A percentile compares a stretch with the other conserved stretches of the same genome.
Evolutionary conservation across 2,329 filamentous ascomycete species (phyloP).

Genomic region (Sporothrix variecibatus): DNA sequence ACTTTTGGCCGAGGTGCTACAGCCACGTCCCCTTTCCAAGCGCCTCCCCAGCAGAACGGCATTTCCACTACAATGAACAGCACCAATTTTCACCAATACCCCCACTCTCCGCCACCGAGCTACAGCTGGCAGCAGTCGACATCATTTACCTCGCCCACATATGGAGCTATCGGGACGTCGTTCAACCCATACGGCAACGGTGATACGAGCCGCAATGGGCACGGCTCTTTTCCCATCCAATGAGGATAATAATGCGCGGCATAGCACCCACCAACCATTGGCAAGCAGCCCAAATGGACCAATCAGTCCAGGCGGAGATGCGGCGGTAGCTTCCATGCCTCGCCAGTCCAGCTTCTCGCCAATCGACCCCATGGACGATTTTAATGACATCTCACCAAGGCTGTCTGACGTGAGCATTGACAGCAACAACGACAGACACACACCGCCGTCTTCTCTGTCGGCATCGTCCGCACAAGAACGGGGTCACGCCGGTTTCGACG

Average conservation of each 20-base stretch:
- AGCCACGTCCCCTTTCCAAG: conserved; percentile 28
- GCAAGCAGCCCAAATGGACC: neutral
- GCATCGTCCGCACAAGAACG: neutral
- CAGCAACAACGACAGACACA: conserved; percentile 45
- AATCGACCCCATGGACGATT: conserved; percentile 59
- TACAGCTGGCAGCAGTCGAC: conserved; percentile 33
- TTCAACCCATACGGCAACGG: conserved; percentile 34
- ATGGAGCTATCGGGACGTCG: conserved; percentile 29
- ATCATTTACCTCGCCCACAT: conserved; percentile 29
- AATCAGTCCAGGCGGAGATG: neutral
- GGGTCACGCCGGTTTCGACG: neutral
- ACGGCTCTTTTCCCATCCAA: neutral
- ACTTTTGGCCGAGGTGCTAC: conserved; percentile 45
- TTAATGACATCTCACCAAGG: conserved; percentile 55
- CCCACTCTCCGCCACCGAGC: conserved; percentile 27
- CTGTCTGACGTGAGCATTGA: conserved; percentile 63
- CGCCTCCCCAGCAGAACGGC: conserved; percentile 36
- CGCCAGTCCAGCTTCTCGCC: conserved; percentile 56
- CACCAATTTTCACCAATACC: conserved; percentile 22
- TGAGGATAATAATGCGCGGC: neutral
- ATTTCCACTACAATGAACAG: conserved; percentile 38
- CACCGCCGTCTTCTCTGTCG: conserved; percentile 35
- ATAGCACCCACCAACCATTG: neutral
- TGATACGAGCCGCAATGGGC: conserved; percentile 34
- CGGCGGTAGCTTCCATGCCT: neutral